Evolutionary conservation across 306 rosid species (phyloP).

Genomic region (Prunus mume): DNA sequence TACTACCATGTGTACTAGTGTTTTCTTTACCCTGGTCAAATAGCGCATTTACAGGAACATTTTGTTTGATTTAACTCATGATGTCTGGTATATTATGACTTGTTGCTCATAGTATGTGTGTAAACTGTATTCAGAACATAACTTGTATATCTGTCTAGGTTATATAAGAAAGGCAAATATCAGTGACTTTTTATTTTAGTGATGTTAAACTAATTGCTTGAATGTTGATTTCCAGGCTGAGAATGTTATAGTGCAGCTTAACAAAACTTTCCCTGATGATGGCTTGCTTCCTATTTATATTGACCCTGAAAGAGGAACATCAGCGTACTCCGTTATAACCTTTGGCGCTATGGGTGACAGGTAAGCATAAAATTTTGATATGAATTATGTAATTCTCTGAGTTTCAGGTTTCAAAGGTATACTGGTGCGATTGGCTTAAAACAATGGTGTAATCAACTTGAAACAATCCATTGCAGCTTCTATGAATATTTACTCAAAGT

Average conservation of each 20-base stretch:
- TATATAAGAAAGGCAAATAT: neutral
- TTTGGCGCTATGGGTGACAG: slow-evolving; percentile 99
- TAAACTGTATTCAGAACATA: neutral
- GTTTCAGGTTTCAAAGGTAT: neutral
- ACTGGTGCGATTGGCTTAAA: neutral
- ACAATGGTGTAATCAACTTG: slow-evolving; percentile 25
- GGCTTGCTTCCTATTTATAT: slow-evolving; percentile 94
- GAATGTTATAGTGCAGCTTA: slow-evolving; percentile 63
- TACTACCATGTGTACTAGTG: slow-evolving; percentile 6
- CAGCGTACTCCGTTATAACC: slow-evolving; percentile 65
- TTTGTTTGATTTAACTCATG: neutral
- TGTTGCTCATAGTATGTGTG: slow-evolving; percentile 4
- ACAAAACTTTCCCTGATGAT: slow-evolving; percentile 82
- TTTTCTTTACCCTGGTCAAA: neutral
- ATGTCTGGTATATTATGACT: neutral
- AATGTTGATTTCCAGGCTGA: slow-evolving; percentile 65
- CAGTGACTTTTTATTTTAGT: slow-evolving; percentile 1
- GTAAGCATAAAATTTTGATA: slow-evolving; percentile 35
- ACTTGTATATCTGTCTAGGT: slow-evolving; percentile 9
- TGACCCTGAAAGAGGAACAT: slow-evolving; percentile 61
- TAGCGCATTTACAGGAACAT: neutral
- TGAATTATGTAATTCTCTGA: slow-evolving; percentile 1
- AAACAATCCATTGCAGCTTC: slow-evolving; percentile 63
- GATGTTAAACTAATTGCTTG: slow-evolving; percentile 27
- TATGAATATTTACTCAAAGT: slow-evolving; percentile 98